Evolutionary conservation across 164 flowering plant genomes (phyloP).

Genomic region (Berberis vulgaris): DNA sequence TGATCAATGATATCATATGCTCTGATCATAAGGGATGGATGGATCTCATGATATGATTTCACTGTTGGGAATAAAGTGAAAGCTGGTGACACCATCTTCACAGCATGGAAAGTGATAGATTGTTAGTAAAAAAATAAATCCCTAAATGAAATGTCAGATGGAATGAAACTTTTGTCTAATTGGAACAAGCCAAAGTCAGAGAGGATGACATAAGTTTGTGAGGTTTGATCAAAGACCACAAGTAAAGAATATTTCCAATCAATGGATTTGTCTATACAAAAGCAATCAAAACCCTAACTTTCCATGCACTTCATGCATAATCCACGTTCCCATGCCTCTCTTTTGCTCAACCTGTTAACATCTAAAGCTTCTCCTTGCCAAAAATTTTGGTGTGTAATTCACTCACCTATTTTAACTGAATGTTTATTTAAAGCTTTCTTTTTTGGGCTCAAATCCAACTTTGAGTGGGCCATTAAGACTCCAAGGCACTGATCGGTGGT

Average conservation of each 20-base stretch:
- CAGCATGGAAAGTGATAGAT: background rate
- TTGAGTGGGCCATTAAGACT: no score
- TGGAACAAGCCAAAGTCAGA: conserved; percentile 23
- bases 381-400: conserved; percentile 1
- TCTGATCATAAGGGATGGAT: no score
- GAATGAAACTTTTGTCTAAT: conserved; percentile 53
- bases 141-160: conserved; percentile 10
- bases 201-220: conserved; percentile 5
- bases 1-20: no score
- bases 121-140: background rate
- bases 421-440: conserved; percentile 5
- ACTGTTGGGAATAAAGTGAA: conserved; percentile 54
- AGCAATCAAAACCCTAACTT: conserved; percentile 21
- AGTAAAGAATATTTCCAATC: conserved; percentile 44
- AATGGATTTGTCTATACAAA: conserved; percentile 2
- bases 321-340: conserved; percentile 14
- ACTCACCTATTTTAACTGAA: background rate
- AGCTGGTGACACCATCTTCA: conserved; percentile 38
- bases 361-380: conserved; percentile 11
- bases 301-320: conserved; percentile 52
- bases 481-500: background rate
- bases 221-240: conserved; percentile 24
- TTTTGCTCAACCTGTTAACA: conserved; percentile 3
- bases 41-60: no score
- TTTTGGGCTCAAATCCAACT: background rate